A percentile compares a stretch with the other conserved stretches of the same genome.
Conservation (phyloP, 768 basidiomycete genomes). For the Tulasnella sp. region DNA sequence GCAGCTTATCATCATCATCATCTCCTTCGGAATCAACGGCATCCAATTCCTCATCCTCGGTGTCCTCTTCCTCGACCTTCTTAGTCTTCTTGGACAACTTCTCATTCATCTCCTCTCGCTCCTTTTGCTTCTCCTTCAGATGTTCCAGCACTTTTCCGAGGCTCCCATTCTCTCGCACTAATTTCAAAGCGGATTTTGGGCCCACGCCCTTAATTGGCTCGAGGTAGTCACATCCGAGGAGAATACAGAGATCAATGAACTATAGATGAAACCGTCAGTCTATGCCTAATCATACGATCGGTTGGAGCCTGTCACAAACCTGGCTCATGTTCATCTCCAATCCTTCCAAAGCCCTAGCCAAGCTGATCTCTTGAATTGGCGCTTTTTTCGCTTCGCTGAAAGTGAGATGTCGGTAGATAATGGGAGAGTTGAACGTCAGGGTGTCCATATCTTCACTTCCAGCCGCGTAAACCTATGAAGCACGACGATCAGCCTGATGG, state of each 20-base stretch:
- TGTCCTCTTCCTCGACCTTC: slow-evolving; percentile 14
- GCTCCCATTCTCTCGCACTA: slow-evolving; percentile 69
- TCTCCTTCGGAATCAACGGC: slow-evolving; percentile 13
- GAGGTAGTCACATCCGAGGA: slow-evolving; percentile 96
- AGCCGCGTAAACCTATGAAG: slow-evolving; percentile 75
- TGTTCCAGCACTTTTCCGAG: slow-evolving; percentile 66
- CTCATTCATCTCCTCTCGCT: slow-evolving; percentile 20
- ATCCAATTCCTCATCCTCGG: slow-evolving; percentile 20
- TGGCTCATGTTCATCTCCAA: slow-evolving; percentile 87
- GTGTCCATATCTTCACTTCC: slow-evolving; percentile 99
- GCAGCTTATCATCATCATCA: slow-evolving; percentile 19
- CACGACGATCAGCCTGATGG: background rate
- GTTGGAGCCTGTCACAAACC: slow-evolving; percentile 32
- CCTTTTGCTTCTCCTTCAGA: slow-evolving; percentile 58
- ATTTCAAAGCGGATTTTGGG: slow-evolving; percentile 89
- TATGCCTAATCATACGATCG: background rate
- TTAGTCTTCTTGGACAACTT: slow-evolving; percentile 11
- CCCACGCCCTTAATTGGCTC: slow-evolving; percentile 98
- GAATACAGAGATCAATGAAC: slow-evolving; percentile 94
- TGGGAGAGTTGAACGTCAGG: slow-evolving; percentile 85
- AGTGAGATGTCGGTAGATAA: slow-evolving; percentile 88
- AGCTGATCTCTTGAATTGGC: slow-evolving; percentile 86
- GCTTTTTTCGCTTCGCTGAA: slow-evolving; percentile 97
- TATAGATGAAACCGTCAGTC: slow-evolving; percentile 26
- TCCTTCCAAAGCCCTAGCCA: slow-evolving; percentile 73